These are phyloP conservation scores for Monilinia fructigena DNA, from an alignment of 2,329 filamentous ascomycete genomes.

Conservation along the genomic window DNA sequence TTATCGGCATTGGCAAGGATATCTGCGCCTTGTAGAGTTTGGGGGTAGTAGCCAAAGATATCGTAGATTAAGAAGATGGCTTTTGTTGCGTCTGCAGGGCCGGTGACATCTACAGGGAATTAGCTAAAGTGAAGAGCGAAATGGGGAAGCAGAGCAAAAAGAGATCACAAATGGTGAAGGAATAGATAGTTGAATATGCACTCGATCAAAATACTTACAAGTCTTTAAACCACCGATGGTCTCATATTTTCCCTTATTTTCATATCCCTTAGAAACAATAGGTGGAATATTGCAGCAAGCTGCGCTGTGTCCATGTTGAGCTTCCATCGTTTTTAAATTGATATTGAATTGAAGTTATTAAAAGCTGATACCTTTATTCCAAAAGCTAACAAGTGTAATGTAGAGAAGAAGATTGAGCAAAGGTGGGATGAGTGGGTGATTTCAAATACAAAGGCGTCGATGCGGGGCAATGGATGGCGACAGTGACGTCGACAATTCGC, in stretches of 20 bases:
- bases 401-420: neutral
- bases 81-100: conserved; percentile 50
- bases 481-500: conserved; percentile 15
- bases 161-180: neutral
- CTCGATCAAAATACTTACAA: conserved; percentile 41
- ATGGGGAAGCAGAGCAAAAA: neutral
- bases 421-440: neutral
- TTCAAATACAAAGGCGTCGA: neutral
- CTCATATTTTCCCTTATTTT: conserved; percentile 56
- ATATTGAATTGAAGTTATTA: neutral
- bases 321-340: conserved; percentile 18
- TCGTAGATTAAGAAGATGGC: conserved; percentile 61
- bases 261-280: conserved; percentile 55
- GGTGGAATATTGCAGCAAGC: conserved; percentile 60
- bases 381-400: neutral
- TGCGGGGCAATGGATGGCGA: conserved; percentile 14
- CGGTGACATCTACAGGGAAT: conserved; percentile 44
- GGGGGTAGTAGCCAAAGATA: conserved; percentile 69
- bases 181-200: neutral
- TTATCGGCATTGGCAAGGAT: conserved; percentile 56
- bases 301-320: conserved; percentile 49
- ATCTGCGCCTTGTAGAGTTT: conserved; percentile 69
- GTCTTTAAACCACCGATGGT: conserved; percentile 56
- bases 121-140: neutral
- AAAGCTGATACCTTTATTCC: neutral